phyloP scores from a whole-genome alignment of 306 rosid species.

The Heteromeles arbutifolia region DNA sequence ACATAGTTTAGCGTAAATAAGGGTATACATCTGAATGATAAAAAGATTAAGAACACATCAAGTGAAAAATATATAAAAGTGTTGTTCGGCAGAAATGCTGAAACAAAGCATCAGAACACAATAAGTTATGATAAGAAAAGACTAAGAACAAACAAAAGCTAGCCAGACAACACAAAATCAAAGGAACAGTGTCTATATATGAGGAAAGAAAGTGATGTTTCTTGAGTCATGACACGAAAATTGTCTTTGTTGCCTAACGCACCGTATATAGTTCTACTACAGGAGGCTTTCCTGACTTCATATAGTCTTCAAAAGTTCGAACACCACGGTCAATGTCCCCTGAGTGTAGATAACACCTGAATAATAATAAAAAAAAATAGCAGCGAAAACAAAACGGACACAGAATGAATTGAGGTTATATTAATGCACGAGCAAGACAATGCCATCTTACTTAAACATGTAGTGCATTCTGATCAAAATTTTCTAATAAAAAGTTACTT shows the following conservation, averaged over 20 bases:
- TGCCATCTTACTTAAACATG: neutral
- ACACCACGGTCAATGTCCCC: constrained; percentile 74
- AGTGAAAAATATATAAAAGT: no score
- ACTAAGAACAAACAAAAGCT: no score
- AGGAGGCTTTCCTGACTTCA: constrained; percentile 29
- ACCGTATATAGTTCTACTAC: constrained; percentile 56
- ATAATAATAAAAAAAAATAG: constrained; percentile 22
- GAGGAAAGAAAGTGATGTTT: neutral
- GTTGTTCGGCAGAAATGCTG: no score
- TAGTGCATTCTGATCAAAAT: neutral
- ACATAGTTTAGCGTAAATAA: constrained; percentile 4
- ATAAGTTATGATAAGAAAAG: no score
- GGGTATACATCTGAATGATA: neutral
- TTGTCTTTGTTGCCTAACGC: constrained; percentile 26
- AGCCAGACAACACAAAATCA: neutral
- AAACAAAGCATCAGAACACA: no score
- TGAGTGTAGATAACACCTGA: constrained; percentile 72
- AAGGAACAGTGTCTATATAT: neutral
- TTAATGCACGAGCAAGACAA: neutral
- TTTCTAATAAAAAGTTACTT: constrained; percentile 7
- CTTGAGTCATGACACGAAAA: constrained; percentile 3
- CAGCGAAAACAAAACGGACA: neutral
- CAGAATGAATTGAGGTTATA: neutral
- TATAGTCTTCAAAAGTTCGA: constrained; percentile 47
- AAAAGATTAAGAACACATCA: no score